Evolutionary conservation across 148 eudicot species (phyloP).

Genomic region (Rhododendron mucronatum): DNA sequence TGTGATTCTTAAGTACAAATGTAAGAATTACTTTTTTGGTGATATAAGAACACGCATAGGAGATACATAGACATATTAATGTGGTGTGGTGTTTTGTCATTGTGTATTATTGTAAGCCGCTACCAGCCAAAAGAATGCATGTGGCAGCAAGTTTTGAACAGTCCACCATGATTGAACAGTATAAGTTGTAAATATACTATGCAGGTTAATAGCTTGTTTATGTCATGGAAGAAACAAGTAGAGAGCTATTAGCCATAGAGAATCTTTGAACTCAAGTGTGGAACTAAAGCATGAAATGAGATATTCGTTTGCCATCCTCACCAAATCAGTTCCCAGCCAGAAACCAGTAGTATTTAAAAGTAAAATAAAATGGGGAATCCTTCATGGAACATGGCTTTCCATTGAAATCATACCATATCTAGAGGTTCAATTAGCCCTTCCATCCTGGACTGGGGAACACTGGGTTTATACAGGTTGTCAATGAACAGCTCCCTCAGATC

Average conservation of each 20-base stretch:
- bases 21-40: background rate
- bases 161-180: background rate
- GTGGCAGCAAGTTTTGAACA: background rate
- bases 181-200: background rate
- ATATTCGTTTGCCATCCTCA: background rate
- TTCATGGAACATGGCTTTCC: background rate
- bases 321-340: background rate
- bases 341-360: background rate
- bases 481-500: slow-evolving; percentile 91
- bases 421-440: slow-evolving; percentile 84
- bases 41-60: background rate
- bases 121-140: background rate
- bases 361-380: background rate
- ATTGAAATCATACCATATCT: slow-evolving; percentile 60
- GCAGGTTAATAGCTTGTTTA: background rate
- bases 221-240: slow-evolving; percentile 4
- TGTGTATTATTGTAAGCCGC: background rate
- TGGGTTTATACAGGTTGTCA: slow-evolving; percentile 82
- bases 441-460: slow-evolving; percentile 78
- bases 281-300: background rate
- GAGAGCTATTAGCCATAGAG: background rate
- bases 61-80: background rate
- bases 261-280: background rate
- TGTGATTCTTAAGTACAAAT: background rate
- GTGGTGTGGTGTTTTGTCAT: background rate